Conservation (phyloP, 2,329 filamentous ascomycete species). For the Incumbomyces delicatus region DNA sequence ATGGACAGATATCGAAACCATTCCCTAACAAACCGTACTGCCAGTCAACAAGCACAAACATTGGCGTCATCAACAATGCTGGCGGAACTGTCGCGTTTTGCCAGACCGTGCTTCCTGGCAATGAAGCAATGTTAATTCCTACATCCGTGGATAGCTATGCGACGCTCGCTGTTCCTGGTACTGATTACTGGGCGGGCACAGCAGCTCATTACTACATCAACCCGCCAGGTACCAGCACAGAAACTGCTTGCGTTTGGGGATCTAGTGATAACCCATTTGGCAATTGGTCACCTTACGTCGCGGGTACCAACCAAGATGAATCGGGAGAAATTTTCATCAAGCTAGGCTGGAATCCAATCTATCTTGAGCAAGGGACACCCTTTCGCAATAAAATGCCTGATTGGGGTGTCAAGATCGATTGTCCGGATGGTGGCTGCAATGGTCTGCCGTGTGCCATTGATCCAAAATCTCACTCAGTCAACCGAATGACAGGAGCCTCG, state of each 20-base stretch:
- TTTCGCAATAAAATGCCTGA: conserved; percentile 50
- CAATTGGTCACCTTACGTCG: conserved; percentile 70
- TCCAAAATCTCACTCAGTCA: conserved; percentile 46
- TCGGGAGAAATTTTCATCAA: conserved; percentile 63
- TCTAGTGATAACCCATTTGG: conserved; percentile 51
- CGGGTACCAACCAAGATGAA: conserved; percentile 60
- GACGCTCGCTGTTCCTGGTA: conserved; percentile 61
- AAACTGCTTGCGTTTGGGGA: conserved; percentile 64
- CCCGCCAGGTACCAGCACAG: conserved; percentile 52
- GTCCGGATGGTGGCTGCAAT: conserved; percentile 55
- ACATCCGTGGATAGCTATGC: conserved; percentile 49
- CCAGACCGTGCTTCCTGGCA: conserved; percentile 68
- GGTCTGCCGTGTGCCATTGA: conserved; percentile 67
- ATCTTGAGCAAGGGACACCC: conserved; percentile 42
- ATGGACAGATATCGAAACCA: conserved; percentile 58
- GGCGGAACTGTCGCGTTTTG: conserved; percentile 58
- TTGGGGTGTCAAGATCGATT: conserved; percentile 63
- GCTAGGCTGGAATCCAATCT: conserved; percentile 70
- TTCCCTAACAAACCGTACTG: conserved; percentile 61
- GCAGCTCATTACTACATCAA: conserved; percentile 75
- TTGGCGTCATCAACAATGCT: conserved; percentile 58
- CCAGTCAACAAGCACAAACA: conserved; percentile 55
- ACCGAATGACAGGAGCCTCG: conserved; percentile 49
- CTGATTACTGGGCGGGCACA: conserved; percentile 61
- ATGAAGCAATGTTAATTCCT: conserved; percentile 74